Conservation (phyloP, 2,329 filamentous ascomycete species). For the Salinomyces thailandicus region DNA sequence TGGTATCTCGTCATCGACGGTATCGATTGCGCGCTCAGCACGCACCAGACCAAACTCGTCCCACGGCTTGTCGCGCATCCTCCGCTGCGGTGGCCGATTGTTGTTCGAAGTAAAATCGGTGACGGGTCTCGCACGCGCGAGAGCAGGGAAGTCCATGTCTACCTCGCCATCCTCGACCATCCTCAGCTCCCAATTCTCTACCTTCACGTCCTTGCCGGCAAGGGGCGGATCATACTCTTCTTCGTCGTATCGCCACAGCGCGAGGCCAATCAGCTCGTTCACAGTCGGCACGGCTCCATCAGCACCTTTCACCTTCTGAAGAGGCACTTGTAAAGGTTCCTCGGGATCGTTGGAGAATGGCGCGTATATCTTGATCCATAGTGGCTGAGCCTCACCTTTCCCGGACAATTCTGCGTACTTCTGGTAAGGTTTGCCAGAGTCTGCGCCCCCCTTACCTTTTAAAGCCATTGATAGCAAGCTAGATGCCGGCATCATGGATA, state of each 20-base stretch:
- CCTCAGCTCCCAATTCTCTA: constrained; percentile 72
- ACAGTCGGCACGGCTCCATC: constrained; percentile 58
- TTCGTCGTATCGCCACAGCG: constrained; percentile 66
- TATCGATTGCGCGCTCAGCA: constrained; percentile 56
- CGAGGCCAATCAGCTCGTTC: constrained; percentile 70
- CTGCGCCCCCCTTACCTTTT: constrained; percentile 29
- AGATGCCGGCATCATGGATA: constrained; percentile 59
- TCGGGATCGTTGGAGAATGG: constrained; percentile 56
- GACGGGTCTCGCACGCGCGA: constrained; percentile 64
- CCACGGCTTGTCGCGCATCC: constrained; percentile 65
- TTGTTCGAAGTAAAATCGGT: constrained; percentile 69
- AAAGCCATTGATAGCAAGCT: constrained; percentile 62
- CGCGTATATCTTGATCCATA: constrained; percentile 67
- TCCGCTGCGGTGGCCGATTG: constrained; percentile 53
- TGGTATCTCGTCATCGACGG: constrained; percentile 43
- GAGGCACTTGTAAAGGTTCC: constrained; percentile 60
- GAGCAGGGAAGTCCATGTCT: constrained; percentile 72
- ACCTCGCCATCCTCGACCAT: constrained; percentile 80
- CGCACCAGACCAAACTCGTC: constrained; percentile 74
- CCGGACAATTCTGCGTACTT: constrained; percentile 66
- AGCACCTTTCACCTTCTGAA: constrained; percentile 58
- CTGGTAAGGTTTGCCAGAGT: constrained; percentile 59
- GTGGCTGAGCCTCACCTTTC: constrained; percentile 64
- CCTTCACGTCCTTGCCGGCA: constrained; percentile 55
- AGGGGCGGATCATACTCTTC: constrained; percentile 62